These are phyloP conservation scores for Choanephora cucurbitarum DNA, from an alignment of 371 early-diverging fungal species.

Conservation along the genomic window DNA sequence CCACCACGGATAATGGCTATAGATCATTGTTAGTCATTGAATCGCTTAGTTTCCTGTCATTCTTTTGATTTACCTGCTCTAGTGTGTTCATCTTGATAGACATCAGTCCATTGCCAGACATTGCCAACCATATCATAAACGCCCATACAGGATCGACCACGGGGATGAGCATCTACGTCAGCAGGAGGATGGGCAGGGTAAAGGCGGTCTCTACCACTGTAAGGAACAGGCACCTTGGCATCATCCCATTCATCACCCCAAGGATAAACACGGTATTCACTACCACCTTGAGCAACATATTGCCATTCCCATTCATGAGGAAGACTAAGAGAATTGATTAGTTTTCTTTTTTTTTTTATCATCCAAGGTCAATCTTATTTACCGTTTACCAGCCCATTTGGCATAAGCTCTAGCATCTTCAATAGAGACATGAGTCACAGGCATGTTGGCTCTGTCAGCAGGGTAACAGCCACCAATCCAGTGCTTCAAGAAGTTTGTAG, in stretches of 20 bases:
- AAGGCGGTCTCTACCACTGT: conserved; percentile 32
- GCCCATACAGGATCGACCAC: conserved; percentile 27
- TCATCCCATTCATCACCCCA: conserved; percentile 35
- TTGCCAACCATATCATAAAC: conserved; percentile 37
- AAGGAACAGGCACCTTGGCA: conserved; percentile 24
- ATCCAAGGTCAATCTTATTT: conserved; percentile 6
- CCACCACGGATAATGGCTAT: conserved; percentile 36
- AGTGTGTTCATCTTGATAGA: conserved; percentile 29
- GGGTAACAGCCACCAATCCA: conserved; percentile 35
- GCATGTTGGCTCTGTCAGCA: conserved; percentile 27
- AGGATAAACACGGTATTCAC: conserved; percentile 29
- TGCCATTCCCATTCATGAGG: conserved; percentile 44
- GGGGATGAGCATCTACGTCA: conserved; percentile 28
- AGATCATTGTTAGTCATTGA: too few relatives aligned
- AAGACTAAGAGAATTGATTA: conserved; percentile 19
- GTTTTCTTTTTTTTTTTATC: background rate
- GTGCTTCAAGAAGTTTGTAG: conserved; percentile 34
- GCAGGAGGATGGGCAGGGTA: conserved; percentile 37
- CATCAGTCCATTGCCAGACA: conserved; percentile 39
- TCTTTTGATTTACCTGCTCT: conserved; percentile 18
- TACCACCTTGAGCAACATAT: conserved; percentile 32
- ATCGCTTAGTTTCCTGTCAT: background rate
- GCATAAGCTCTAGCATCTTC: conserved; percentile 40
- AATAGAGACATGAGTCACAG: conserved; percentile 33
- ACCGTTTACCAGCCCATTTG: conserved; percentile 38